These are phyloP conservation scores for Centaurea solstitialis DNA, from an alignment of 129 eudicot genomes.

Conservation along the genomic window DNA sequence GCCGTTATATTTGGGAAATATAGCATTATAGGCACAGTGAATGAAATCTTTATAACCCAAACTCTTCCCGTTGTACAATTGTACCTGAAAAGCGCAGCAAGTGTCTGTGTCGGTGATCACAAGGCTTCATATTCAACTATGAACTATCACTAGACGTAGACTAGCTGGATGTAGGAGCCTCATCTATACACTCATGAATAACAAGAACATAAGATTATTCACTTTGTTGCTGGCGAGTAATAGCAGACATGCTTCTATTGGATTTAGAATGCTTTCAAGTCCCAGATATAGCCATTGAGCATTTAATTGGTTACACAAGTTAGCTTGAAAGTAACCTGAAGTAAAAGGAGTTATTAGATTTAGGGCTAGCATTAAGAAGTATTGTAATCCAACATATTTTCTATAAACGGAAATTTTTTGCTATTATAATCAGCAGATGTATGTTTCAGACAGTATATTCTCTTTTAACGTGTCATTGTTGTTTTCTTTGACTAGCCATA, in stretches of 20 bases:
- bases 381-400: background rate
- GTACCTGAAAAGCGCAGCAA: too few relatives aligned
- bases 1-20: background rate
- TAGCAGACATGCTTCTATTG: too few relatives aligned
- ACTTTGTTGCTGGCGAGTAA: too few relatives aligned
- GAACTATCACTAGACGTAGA: too few relatives aligned
- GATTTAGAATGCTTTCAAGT: background rate
- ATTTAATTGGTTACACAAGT: background rate
- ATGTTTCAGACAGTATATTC: background rate
- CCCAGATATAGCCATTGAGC: background rate
- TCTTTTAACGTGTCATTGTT: background rate
- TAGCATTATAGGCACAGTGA: background rate
- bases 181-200: too few relatives aligned
- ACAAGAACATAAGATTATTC: too few relatives aligned
- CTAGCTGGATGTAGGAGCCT: too few relatives aligned
- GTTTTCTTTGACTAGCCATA: constrained; percentile 53
- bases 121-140: too few relatives aligned
- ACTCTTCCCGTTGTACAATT: too few relatives aligned
- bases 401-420: background rate
- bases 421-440: background rate
- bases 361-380: background rate
- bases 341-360: background rate
- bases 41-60: background rate
- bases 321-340: background rate
- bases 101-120: too few relatives aligned